Base-by-base conservation (phyloP, 768 basidiomycete genomes). In the Amanita fuliginea region DNA sequence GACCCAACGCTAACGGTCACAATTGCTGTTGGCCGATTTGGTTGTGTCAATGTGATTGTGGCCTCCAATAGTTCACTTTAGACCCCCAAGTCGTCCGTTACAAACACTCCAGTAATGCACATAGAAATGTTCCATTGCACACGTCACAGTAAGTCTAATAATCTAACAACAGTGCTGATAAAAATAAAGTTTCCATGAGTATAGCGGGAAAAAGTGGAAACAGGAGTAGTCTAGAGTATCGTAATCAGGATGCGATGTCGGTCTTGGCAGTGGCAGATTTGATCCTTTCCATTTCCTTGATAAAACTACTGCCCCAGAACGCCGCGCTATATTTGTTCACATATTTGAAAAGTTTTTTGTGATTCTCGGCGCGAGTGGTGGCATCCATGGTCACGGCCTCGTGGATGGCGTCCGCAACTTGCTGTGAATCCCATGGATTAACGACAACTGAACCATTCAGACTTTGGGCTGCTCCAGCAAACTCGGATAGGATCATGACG, bases 381-480 rank as follows among this genome's bases (percentile, higher is more conserved):
- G 77, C 72, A 43, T 83, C 78, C 88, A 94, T 93, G 13, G 86
- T 91, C 51, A 98, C 83, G 0, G 96, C 92, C 64, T 90, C 84
- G 66, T 92, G 84, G 51, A 99, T 96, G n/a, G 93, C 92, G 60
- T 97, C 84, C 1, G 96, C 96, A 44, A 96, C 92, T 59, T 93
- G 85, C 64, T 97, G 94, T n/a, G 87, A 87, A 64, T 98, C 96
- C 95, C 96, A 94, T 18, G 96, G 96, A 71, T 99, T 99, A 59
- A 98, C 92, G 61, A 99, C 92, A 57, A 99, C 76, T 30, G 86
- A 88, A 18, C 96, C 96, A 62, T 98, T 97, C 54, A 99, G 69
- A 55, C 83, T 87, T 67, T 97, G 94, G 13, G 92, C 94, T 8
- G 96, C 96, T 24, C 96, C 96, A 3, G 96, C 95, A 56, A 99